Base-by-base conservation (phyloP, 371 early-diverging fungal species). In the Mortierella sp. region DNA sequence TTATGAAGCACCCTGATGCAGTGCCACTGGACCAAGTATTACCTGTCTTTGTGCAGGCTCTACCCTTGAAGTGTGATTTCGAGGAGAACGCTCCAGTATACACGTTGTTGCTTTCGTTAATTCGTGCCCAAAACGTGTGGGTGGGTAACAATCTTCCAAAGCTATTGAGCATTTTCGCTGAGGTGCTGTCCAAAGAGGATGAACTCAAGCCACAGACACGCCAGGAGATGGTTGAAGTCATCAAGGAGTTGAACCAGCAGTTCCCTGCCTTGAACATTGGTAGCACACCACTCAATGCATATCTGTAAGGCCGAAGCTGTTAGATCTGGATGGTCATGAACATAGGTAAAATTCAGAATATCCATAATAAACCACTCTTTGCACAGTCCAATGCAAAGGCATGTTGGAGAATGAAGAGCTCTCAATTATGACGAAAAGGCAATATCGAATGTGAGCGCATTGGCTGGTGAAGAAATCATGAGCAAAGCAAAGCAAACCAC, bases 81-180 rank as follows among this genome's bases (percentile, higher is more conserved):
- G 89, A 90, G 70, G 97, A 96, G 83, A 95, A 96, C 72, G 87
- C 89, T 64, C 93, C 95, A 22, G 94, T 96, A 28, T 95, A 91
- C 84, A 85, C 91, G 52, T 87, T 92, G 38, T 40, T 95, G n/a
- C 89, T 91, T 80, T 72, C 83, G 8, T 84, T 95, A 65, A 88
- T 95, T 83, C 90, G 85, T 24, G 69, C 83, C 36, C 88, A 88
- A 74, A 88, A 91, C 77, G 33, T 87, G 16, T 86, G 84, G 76
- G 87, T 90, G 84, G 58, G 60, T 24, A 70, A 40, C 74, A 70
- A 76, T 71, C 38, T 74, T 69, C 13, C 66, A 10, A 65, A 68
- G 65, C 24, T 79, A 58, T 58, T 76, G 43, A 24, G 41, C 15
- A 55, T 79, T 55, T 83, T 79, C 65, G 57, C 72, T 3, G 62